Base-by-base conservation (phyloP, 177 flowering plant species). In the Vitis hybrid region DNA sequence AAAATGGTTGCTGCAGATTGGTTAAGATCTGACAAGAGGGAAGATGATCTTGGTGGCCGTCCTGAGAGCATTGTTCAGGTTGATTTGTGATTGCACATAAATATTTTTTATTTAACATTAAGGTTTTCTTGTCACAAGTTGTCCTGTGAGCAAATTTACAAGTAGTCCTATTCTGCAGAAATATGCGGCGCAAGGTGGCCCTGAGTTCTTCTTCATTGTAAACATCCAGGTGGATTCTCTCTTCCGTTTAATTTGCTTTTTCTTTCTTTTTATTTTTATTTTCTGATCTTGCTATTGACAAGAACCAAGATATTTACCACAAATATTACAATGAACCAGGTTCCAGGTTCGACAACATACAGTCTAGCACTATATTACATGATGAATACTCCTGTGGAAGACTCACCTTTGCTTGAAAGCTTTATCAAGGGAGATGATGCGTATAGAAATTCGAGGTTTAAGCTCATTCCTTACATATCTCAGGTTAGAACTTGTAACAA, bases 1-100 rank as follows among this genome's bases (percentile, higher is more conserved):
- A 84, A 91, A 83, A 77, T 93, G 89, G 90, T 93, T 65, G 99
- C 83, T 50, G 98, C 93, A 9, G 98, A 95, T 76, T 95, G 98
- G 98, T 74, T 95, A 32, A 85, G 73, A 80, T 95, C 98, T 65
- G 86, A 90, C 58, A 84, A 82, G 62, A 87, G 98, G 65, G 98
- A 91, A 83, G 97, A 93, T 82, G 89, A 95, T 81, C 88, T 95
- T 70, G 91, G 82, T 56, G 78, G 93, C 58, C 96, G 98, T 45
- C 81, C 86, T 51, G 96, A 84, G 49, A 70, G 97, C 78, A 84
- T 93, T 72, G 96, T 90, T 79, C 96, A 91, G 95, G 98, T 93
- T 72, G 8, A 39, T 39, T 39, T 39, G 45, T 39, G 45, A 39
- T 39, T 69, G 83, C 89, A 30, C 87, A 82, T 6, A 90, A 88